Base-by-base conservation (phyloP, 371 early-diverging fungal genomes). In the Mortierella sp. region DNA sequence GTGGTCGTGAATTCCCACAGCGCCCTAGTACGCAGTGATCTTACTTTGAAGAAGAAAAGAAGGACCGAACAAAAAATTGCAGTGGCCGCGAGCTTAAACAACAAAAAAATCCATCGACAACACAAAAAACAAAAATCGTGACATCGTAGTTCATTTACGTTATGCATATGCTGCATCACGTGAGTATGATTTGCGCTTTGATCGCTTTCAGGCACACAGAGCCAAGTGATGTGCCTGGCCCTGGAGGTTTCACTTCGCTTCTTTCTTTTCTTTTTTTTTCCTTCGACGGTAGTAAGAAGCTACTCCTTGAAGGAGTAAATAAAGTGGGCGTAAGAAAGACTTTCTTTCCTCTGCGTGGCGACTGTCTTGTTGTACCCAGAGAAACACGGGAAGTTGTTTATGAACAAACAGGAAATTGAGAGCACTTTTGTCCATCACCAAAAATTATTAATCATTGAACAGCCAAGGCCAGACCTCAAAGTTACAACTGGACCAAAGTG, bases 21-120 rank as follows among this genome's bases (percentile, higher is more conserved):
- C 34, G 64, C 50, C 69, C 50, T 29, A 58, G 40, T 53, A 39
- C 34, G 53, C 39, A 44, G 76, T n/a, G 71, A 75, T 79, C 80
- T 79, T 79, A 79, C 80, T 37, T 74, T 44, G 64, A 74, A 68
- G 68, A 79, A 71, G 68, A 79, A 79, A 75, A 70, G 75, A 79
- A 79, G 75, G 80, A 75, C 66, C 34, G 74, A 72, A 64, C 72
- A 71, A 79, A 71, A 55, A 68, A 52, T 52, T 53, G 37, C 70
- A 45, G 44, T 34, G n/a, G n/a, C 29, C 55, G 14, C 29, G 47
- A 65, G 22, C 45, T 61, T 79, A 47, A 43, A 63, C 24, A 66
- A 31, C 40, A 34, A 61, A 63, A 61, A 52, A 58, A 39, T 39
- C 34, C 37, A 44, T 43, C 37, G n/a, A 31, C 11, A 53, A 48